These are phyloP conservation scores for Knufia petricola DNA, from an alignment of 2,329 filamentous ascomycete species.

Conservation along the genomic window DNA sequence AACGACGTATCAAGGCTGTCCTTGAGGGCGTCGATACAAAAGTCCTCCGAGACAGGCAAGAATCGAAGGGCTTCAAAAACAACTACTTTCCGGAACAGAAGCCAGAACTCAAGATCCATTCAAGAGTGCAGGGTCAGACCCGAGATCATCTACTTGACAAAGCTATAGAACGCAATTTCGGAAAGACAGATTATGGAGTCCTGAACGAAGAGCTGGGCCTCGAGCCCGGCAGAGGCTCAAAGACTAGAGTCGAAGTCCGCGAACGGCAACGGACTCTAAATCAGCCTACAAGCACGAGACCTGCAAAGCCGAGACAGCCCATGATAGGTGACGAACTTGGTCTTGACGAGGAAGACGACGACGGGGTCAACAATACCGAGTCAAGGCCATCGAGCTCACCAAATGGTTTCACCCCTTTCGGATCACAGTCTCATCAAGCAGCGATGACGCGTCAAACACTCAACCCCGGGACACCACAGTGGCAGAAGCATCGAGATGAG, in stretches of 20 bases:
- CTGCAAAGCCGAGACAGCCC: neutral
- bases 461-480: neutral
- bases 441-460: neutral
- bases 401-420: neutral
- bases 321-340: constrained; percentile 9
- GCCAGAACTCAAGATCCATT: neutral
- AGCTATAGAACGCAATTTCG: neutral
- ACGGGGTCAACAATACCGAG: too few species aligned
- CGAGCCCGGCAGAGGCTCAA: neutral
- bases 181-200: constrained; percentile 2
- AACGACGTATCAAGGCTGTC: constrained; percentile 4
- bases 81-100: neutral
- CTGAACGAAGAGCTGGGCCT: constrained; percentile 5
- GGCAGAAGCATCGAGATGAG: neutral
- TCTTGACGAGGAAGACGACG: constrained; percentile 5
- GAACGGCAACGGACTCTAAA: neutral
- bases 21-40: constrained; percentile 1
- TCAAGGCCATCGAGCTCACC: too few species aligned
- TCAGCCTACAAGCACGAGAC: too few species aligned
- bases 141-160: neutral
- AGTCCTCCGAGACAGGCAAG: neutral
- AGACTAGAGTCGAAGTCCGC: neutral
- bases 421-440: neutral
- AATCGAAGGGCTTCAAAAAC: constrained; percentile 3
- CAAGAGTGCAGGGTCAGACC: neutral